Conservation (phyloP, 257 asterid species). For the Solanum chmielewskii region DNA sequence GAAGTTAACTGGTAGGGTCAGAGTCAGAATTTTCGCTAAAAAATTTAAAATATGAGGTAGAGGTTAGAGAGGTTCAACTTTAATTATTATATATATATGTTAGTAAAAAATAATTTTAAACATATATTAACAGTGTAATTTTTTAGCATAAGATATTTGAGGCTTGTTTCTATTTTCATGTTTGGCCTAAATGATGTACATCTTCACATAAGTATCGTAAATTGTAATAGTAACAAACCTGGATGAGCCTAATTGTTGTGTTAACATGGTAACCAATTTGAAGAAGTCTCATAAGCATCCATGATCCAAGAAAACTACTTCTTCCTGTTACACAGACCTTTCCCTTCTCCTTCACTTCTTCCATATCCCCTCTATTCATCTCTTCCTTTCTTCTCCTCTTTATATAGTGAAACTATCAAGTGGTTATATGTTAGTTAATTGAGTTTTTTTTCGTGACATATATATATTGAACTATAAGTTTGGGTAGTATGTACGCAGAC, state of each 20-base stretch:
- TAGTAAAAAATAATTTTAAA: too few species aligned
- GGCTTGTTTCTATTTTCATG: too few species aligned
- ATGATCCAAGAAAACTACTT: constrained; percentile 29
- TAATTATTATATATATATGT: too few species aligned
- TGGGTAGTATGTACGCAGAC: too few species aligned
- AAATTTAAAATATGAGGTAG: too few species aligned
- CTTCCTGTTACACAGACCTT: constrained; percentile 21
- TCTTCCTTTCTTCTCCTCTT: background rate
- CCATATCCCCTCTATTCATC: background rate
- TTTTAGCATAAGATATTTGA: too few species aligned
- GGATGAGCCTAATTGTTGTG: constrained; percentile 19
- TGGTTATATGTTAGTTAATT: background rate
- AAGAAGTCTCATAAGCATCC: constrained; percentile 25
- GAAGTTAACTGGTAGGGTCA: too few species aligned
- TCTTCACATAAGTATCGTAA: too few species aligned
- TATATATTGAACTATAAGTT: too few species aligned
- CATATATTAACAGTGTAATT: background rate
- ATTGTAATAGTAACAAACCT: background rate
- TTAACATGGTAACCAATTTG: constrained; percentile 31
- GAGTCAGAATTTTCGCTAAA: too few species aligned
- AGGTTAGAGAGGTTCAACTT: too few species aligned
- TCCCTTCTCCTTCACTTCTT: background rate
- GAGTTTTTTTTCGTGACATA: background rate
- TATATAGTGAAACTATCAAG: background rate
- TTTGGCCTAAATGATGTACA: too few species aligned